Conservation (phyloP, 73 alveolate species). For the Paramecium biaurelia region DNA sequence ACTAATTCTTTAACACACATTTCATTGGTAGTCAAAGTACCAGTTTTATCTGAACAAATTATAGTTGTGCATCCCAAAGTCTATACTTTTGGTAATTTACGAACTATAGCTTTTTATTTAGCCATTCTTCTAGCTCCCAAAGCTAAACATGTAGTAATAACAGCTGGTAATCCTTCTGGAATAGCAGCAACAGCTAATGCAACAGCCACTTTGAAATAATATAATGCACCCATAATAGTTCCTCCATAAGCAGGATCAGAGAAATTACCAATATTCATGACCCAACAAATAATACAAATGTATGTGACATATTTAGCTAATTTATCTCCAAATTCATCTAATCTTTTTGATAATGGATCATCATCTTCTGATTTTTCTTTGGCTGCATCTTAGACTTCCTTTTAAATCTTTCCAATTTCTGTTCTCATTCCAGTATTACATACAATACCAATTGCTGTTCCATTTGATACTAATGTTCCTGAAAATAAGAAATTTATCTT, state of each 20-base stretch:
- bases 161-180: slow-evolving; percentile 99
- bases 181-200: slow-evolving; percentile 99
- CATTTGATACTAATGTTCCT: slow-evolving; percentile 85
- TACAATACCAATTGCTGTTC: slow-evolving; percentile 88
- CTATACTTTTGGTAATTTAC: slow-evolving; percentile 65
- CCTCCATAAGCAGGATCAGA: slow-evolving; percentile 60
- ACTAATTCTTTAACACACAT: slow-evolving; percentile 80
- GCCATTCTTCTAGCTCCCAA: slow-evolving; percentile 88
- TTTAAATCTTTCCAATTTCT: slow-evolving; percentile 93
- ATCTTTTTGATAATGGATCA: slow-evolving; percentile 95
- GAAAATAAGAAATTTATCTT: slow-evolving; percentile 75
- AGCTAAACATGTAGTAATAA: slow-evolving; percentile 96
- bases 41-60: slow-evolving; percentile 98
- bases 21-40: slow-evolving; percentile 94
- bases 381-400: slow-evolving; percentile 88
- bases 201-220: slow-evolving; percentile 96
- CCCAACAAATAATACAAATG: slow-evolving; percentile 63
- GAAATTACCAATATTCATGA: slow-evolving; percentile 58
- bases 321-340: slow-evolving; percentile 90
- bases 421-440: slow-evolving; percentile 93
- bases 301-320: slow-evolving; percentile 82
- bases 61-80: slow-evolving; percentile 97
- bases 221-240: slow-evolving; percentile 87
- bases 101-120: slow-evolving; percentile 55
- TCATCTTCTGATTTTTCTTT: slow-evolving; percentile 82